Conservation (phyloP, 495 filamentous ascomycete species). For the Xylaria curta region DNA sequence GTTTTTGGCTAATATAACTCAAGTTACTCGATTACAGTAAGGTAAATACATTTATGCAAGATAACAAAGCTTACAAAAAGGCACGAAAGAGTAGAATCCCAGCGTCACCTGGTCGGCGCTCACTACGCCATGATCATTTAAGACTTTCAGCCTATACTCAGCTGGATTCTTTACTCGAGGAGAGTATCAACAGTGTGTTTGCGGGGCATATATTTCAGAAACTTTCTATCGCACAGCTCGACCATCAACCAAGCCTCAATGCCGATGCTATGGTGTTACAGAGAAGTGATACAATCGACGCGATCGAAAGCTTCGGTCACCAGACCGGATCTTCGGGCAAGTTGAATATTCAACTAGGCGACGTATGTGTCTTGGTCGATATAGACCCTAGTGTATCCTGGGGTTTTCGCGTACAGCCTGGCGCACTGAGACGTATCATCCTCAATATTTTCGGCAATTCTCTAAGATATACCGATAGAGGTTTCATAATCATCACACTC, state of each 20-base stretch:
- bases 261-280: neutral
- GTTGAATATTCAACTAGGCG: neutral
- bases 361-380: neutral
- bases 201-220: neutral
- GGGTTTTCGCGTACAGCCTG: neutral
- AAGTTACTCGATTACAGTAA: neutral
- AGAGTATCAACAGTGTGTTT: neutral
- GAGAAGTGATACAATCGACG: neutral
- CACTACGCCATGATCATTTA: neutral
- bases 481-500: neutral
- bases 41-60: neutral
- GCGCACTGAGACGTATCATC: neutral
- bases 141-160: neutral
- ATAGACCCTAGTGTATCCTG: neutral
- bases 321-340: neutral
- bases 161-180: neutral
- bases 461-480: neutral
- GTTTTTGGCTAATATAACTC: neutral
- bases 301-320: neutral
- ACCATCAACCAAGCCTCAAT: neutral
- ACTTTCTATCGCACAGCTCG: neutral
- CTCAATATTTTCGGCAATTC: neutral
- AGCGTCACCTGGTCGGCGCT: neutral
- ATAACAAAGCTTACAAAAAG: neutral
- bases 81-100: neutral